Base-by-base conservation (phyloP, 345 rosid species). In the Eucalyptus brandiana region DNA sequence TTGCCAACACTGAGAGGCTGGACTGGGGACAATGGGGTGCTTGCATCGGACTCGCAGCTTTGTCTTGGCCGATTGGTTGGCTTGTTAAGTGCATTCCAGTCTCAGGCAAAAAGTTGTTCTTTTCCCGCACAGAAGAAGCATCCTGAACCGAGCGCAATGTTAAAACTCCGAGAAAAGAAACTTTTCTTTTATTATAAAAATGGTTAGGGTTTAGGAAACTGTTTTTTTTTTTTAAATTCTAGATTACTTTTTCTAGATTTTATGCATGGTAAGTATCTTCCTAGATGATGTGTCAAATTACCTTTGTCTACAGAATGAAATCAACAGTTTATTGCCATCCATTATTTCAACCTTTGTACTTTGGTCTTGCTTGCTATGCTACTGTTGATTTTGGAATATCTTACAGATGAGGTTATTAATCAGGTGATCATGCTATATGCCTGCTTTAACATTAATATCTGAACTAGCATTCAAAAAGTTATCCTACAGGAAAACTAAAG, bases 31-130 rank as follows among this genome's bases (percentile, higher is more conserved):
- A 95, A 86, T 96, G 97, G 97, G 95, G 95, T 45, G 87, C 89
- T 12, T 96, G 99, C 86, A 54, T 96, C 13, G 95, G 90, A 12
- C 60, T 94, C 23, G 98, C 96, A 21, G 94, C 94, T 17, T 76
- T 90, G 11, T 92, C 98, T 2, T 96, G 99, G 98, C 97, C 97
- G 1, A 95, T 95, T 37, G 96, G 96, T 23, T 95, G 94, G 94
- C 45, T 89, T 32, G 94, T 95, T 88, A 97, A 95, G 93, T 93
- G 87, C 91, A 83, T 96, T 24, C 96, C 96, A 6, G 96, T 97
- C 54, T 94, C 96, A 5, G 42, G 42, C 42, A 69, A 69, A 9
- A 5, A 4, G 42, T 69, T 32, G 12, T 17, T 9, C 80, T 69
- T 69, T 32, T 34, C 42, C 80, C 13, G 42, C 24, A 1, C 12